phyloP scores from a whole-genome alignment of 495 filamentous ascomycete genomes.

The Aspergillus sclerotioniger region DNA sequence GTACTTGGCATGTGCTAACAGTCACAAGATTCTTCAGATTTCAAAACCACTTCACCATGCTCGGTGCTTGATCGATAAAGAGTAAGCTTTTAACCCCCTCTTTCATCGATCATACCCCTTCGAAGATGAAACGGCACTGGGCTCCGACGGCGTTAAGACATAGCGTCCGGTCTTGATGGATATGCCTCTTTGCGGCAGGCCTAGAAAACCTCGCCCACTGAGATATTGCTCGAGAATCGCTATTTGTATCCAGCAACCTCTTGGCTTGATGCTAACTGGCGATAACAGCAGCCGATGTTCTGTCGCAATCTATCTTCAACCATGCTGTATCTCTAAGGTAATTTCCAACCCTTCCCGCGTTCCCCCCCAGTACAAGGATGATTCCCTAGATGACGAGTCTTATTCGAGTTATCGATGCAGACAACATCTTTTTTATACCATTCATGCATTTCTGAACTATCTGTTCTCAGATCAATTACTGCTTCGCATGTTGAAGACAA shows the following conservation, averaged over 20 bases:
- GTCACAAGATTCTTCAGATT: constrained; percentile 20
- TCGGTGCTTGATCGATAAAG: constrained; percentile 11
- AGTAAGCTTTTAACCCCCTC: constrained; percentile 31
- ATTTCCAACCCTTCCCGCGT: constrained; percentile 4
- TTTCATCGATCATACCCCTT: constrained; percentile 20
- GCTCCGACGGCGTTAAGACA: constrained; percentile 74
- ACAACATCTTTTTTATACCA: constrained; percentile 55
- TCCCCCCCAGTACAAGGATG: constrained; percentile 45
- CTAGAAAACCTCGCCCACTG: constrained; percentile 99
- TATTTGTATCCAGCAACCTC: constrained; percentile 21
- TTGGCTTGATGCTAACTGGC: constrained; percentile 33
- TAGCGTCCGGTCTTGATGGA: constrained; percentile 69
- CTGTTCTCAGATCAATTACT: constrained; percentile 1
- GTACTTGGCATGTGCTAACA: constrained; percentile 25
- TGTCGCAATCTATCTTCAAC: background rate
- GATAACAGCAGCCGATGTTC: background rate
- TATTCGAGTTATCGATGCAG: constrained; percentile 61
- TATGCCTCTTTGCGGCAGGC: constrained; percentile 94
- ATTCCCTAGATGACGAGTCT: constrained; percentile 62
- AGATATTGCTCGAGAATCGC: constrained; percentile 39
- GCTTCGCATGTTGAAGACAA: constrained; percentile 3
- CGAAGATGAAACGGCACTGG: constrained; percentile 99
- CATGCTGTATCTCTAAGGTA: constrained; percentile 17
- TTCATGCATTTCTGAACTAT: constrained; percentile 56
- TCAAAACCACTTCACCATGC: background rate